These are phyloP conservation scores for Acephala macrosclerotiorum DNA, from an alignment of 2,329 filamentous ascomycete species.

Conservation along the genomic window DNA sequence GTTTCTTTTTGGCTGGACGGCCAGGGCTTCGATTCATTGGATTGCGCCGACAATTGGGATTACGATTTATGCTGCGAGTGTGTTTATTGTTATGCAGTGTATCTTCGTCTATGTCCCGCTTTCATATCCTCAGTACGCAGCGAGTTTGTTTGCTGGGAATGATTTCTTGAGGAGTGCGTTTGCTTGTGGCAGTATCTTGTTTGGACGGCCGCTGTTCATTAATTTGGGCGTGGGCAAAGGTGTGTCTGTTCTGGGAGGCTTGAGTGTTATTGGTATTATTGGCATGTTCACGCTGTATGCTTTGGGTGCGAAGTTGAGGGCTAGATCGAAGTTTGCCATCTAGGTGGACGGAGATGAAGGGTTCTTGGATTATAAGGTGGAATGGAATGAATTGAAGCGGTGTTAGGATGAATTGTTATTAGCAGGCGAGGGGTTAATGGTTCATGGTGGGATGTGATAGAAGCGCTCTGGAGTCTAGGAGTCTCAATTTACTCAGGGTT, in stretches of 20 bases:
- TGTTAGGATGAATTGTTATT: background rate
- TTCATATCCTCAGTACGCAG: conserved; percentile 62
- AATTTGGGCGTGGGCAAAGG: conserved; percentile 67
- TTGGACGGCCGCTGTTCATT: conserved; percentile 63
- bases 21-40: conserved; percentile 59
- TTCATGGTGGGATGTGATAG: background rate
- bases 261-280: conserved; percentile 60
- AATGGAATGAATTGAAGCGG: background rate
- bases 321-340: conserved; percentile 41
- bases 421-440: background rate
- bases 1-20: conserved; percentile 68
- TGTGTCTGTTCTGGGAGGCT: conserved; percentile 61
- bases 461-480: background rate
- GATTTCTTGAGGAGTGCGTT: conserved; percentile 65
- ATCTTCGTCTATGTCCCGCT: conserved; percentile 67
- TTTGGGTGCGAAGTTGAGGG: conserved; percentile 38
- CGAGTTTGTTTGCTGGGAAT: conserved; percentile 66
- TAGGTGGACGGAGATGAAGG: background rate
- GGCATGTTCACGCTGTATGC: conserved; percentile 51
- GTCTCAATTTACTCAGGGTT: background rate
- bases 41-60: conserved; percentile 64
- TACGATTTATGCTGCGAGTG: conserved; percentile 58
- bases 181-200: conserved; percentile 66
- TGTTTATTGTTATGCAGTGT: conserved; percentile 65
- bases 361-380: background rate